These are phyloP conservation scores for Protomyces lactucae-debilis DNA, from an alignment of 1,139 yeast genomes.

Conservation along the genomic window DNA sequence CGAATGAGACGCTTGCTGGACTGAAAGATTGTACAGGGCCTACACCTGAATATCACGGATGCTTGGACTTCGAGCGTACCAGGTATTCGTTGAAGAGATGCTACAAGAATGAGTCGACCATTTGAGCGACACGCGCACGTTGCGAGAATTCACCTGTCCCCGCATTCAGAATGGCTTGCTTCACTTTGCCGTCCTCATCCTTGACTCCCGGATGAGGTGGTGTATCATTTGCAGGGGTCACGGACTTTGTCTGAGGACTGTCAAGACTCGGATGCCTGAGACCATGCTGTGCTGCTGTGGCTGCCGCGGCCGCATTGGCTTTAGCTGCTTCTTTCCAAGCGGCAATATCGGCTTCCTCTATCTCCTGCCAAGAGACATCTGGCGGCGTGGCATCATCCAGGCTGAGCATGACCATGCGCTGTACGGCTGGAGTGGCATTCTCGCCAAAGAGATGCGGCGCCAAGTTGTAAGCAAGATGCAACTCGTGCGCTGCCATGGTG, in stretches of 20 bases:
- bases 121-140: not conserved
- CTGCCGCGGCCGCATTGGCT: not conserved
- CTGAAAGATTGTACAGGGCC: no score
- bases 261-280: not conserved
- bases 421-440: slow-evolving; percentile 4
- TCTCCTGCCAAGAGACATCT: not conserved
- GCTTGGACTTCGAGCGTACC: no score
- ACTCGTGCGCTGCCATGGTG: slow-evolving; percentile 11
- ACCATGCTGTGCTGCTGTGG: not conserved
- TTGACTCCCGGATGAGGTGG: not conserved
- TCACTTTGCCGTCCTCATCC: not conserved
- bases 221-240: not conserved
- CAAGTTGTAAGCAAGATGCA: slow-evolving; percentile 9
- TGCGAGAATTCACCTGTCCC: not conserved
- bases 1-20: no score
- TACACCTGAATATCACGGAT: no score
- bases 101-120: not conserved
- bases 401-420: slow-evolving; percentile 9
- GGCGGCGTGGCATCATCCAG: slow-evolving; percentile 3
- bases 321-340: not conserved
- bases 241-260: not conserved
- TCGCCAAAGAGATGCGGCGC: slow-evolving; percentile 20
- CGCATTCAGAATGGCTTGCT: not conserved
- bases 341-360: not conserved
- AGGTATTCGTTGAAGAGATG: no score